phyloP scores from a whole-genome alignment of 169 alveolate species.

The Plasmodium vivax region DNA sequence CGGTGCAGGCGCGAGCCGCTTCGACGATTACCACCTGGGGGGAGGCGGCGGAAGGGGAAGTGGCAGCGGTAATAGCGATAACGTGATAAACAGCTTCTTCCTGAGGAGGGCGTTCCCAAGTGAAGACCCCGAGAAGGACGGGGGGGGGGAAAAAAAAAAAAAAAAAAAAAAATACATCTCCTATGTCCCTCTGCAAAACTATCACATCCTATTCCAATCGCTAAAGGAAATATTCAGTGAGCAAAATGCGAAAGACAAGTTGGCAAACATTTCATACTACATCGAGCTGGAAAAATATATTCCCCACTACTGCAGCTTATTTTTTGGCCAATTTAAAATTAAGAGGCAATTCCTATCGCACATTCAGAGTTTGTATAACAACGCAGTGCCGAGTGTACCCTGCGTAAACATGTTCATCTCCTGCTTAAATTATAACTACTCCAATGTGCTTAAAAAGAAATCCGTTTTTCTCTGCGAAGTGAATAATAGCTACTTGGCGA shows the following conservation, averaged over 20 bases:
- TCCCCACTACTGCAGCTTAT: conserved; percentile 34
- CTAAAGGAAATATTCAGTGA: conserved; percentile 48
- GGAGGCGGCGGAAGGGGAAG: neutral
- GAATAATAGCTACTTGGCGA: conserved; percentile 25
- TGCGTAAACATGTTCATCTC: conserved; percentile 63
- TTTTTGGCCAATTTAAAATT: conserved; percentile 46
- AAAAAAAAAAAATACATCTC: conserved; percentile 67
- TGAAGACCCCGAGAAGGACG: neutral
- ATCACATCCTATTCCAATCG: conserved; percentile 26
- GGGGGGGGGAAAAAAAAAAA: neutral
- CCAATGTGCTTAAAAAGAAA: conserved; percentile 53
- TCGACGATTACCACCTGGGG: neutral
- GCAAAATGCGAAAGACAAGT: neutral
- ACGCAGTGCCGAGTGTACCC: conserved; percentile 8
- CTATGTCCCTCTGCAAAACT: conserved; percentile 45
- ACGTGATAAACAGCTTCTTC: conserved; percentile 38
- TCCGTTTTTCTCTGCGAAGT: conserved; percentile 27
- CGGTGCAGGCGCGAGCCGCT: neutral
- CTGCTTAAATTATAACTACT: conserved; percentile 45
- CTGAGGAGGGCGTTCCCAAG: conserved; percentile 1
- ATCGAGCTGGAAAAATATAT: conserved; percentile 32
- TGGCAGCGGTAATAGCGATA: neutral
- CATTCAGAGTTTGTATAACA: conserved; percentile 36
- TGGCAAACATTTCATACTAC: conserved; percentile 42
- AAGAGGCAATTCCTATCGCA: conserved; percentile 14